Base-by-base conservation (phyloP, 2,329 filamentous ascomycete genomes). In the Aspergillus niger region DNA sequence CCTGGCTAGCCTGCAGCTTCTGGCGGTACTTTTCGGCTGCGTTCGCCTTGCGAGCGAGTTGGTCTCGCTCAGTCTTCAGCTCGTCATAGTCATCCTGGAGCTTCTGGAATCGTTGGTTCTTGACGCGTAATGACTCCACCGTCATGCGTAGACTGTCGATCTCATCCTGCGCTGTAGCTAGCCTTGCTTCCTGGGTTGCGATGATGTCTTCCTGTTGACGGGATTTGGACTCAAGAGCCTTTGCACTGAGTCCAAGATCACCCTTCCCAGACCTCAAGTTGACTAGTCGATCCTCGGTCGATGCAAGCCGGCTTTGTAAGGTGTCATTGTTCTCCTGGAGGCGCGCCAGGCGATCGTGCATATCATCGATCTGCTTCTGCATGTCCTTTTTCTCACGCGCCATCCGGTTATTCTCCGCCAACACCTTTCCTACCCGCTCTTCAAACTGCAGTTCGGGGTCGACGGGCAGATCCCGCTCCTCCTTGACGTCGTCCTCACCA, bases 141-240 rank as follows among this genome's bases (percentile, higher is more conserved):
- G 73, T 75, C 74, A 80, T 81, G 20, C 76, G 73, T 28, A 81
- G 67, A 28, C 76, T 75, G 62, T 79, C 77, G 6, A 79, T 74
- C 60, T 80, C 77, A 58, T 79, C 73, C 60, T 81, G 76, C 30
- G 76, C 68, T 32, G 83, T 80, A 59, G 89, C 85, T 10, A 89
- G 76, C 66, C 90, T 85, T 20, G 83, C 82, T 72, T 93, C 90
- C 66, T 91, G 85, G 24, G 81, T 84, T 41, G 87, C 86, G 69
- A 93, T 92, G 53, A 91, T 80, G 60, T 89, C 83, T 72, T 91
- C 88, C 68, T 90, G 87, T 67, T 91, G 77, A 36, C 76, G 73
- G 5, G 76, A 88, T 80, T 66, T 89, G 77, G 61, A 81, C 75
- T 75, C 76, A 38, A 79, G 61, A 1, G 74, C 74, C 65, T 75